Percentiles rank a stretch among this genome's conserved stretches.
These are phyloP conservation scores for Colletotrichum echinochloae DNA, from an alignment of 2,329 filamentous ascomycete species.

Conservation along the genomic window DNA sequence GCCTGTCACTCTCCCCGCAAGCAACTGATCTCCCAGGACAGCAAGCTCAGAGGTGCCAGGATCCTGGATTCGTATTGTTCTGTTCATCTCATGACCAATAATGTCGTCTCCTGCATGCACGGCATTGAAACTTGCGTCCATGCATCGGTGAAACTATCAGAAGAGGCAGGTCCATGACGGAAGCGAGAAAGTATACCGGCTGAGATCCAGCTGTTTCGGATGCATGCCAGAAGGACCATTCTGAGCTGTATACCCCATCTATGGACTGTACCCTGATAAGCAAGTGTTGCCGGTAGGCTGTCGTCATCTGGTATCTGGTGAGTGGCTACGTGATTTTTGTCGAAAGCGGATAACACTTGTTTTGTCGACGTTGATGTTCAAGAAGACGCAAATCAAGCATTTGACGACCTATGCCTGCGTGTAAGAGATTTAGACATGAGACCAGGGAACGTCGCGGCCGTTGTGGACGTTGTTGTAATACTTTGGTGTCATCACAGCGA, in stretches of 20 bases:
- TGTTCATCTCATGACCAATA: neutral
- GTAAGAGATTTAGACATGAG: neutral
- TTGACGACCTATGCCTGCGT: neutral
- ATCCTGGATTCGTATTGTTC: neutral
- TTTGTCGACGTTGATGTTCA: neutral
- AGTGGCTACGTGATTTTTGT: too few species aligned
- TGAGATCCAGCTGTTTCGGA: neutral
- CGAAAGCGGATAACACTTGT: neutral
- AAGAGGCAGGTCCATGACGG: conserved; percentile 22
- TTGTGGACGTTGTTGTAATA: neutral
- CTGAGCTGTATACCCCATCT: too few species aligned
- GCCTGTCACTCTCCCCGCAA: neutral
- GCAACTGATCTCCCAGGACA: neutral
- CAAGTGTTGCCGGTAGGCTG: too few species aligned
- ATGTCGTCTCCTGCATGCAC: neutral
- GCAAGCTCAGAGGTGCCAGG: conserved; percentile 21
- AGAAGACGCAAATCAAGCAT: neutral
- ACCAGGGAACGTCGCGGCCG: neutral
- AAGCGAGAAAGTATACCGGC: neutral
- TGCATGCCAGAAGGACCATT: too few species aligned
- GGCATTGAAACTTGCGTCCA: neutral
- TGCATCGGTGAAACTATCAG: conserved; percentile 11
- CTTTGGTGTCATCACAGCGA: too few species aligned
- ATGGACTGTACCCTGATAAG: too few species aligned
- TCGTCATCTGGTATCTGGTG: too few species aligned